Evolutionary conservation across 2,329 filamentous ascomycete genomes (phyloP), one percentile per base, ranked within the genome.

Genomic region (Atkinsonella hypoxylon): DNA sequence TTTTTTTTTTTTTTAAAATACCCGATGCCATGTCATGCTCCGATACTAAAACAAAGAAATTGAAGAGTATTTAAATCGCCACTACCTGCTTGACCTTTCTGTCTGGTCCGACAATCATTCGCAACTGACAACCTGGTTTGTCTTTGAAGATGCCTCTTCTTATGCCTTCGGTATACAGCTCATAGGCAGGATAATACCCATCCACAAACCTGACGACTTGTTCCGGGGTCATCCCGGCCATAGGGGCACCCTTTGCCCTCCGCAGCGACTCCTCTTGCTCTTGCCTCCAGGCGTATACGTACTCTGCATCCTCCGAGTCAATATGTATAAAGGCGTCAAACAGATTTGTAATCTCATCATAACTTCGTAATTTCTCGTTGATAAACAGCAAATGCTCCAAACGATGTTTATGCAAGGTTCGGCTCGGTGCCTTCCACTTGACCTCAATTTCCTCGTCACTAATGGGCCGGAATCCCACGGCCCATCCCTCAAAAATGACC

Each of bases 401-500:
- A 13, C 61, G 60, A 61, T 81, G 74, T 52, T 55, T 66, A 58
- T 64, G 69, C 43, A 75, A 72, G 34, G 64, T 79, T 63, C 64
- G 78, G 65, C 63, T 75, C 57, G 67, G 68, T 48, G 70, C 67
- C 64, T 74, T 77, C 61, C 72, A 70, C 57, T 74, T 74, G 3
- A 81, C 64, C 30, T 74, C 72, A 4, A 79, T 64, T 5, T 76
- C 72, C n/a, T 69, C 62, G 0, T 74, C 65, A 31, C 69, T 59
- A 12, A 90, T 66, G 0, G 84, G 67, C 6, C 82, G 80, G 68
- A 95, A 95, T 2, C 89, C 90, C 12, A 95, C 81, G 64, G 85
- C 93, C 90, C 89, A 95, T 17, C 90, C 89, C 66, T 96, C 89
- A 55, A 95, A 82, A 48, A 95, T 79, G 20, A 95, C 76, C 7